A percentile compares a stretch with the other conserved stretches of the same genome.
These are phyloP conservation scores for Brasilioporus rufonigricans DNA, from an alignment of 768 basidiomycete genomes.

Conservation along the genomic window DNA sequence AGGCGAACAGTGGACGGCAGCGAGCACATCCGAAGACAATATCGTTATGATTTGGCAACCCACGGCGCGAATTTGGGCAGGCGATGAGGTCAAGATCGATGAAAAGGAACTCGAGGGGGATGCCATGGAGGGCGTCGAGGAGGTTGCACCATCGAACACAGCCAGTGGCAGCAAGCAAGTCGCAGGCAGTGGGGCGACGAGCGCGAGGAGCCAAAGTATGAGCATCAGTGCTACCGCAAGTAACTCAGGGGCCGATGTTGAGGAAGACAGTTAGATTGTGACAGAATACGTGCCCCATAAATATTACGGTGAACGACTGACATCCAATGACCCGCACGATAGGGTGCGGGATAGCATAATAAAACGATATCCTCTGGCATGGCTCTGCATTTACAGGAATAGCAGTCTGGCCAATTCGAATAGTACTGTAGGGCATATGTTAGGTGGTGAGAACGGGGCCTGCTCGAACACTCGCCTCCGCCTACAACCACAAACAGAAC, in stretches of 20 bases:
- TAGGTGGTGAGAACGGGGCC: background rate
- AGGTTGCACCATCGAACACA: slow-evolving; percentile 22
- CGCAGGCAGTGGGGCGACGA: slow-evolving; percentile 34
- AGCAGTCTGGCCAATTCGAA: slow-evolving; percentile 69
- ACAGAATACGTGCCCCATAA: slow-evolving; percentile 9
- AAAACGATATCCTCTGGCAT: background rate
- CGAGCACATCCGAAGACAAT: slow-evolving; percentile 94
- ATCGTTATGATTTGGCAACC: slow-evolving; percentile 98
- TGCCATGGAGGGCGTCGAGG: slow-evolving; percentile 73
- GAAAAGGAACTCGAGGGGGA: slow-evolving; percentile 83
- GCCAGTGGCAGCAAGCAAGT: slow-evolving; percentile 16
- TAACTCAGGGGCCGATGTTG: slow-evolving; percentile 49
- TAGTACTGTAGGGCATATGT: slow-evolving; percentile 46
- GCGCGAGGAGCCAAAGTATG: slow-evolving; percentile 57
- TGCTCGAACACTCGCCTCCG: slow-evolving; percentile 57
- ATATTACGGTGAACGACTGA: slow-evolving; percentile 8
- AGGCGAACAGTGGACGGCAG: slow-evolving; percentile 79
- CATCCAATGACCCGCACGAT: slow-evolving; percentile 4
- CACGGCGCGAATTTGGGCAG: slow-evolving; percentile 90
- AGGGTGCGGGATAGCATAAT: background rate
- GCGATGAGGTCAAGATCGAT: slow-evolving; percentile 81
- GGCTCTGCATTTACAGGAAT: slow-evolving; percentile 49
- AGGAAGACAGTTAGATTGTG: slow-evolving; percentile 27
- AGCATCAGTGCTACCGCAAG: slow-evolving; percentile 53
- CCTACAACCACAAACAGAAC: slow-evolving; percentile 77